Evolutionary conservation across 2,329 filamentous ascomycete genomes (phyloP).

Genomic region (Colletotrichum shisoi): DNA sequence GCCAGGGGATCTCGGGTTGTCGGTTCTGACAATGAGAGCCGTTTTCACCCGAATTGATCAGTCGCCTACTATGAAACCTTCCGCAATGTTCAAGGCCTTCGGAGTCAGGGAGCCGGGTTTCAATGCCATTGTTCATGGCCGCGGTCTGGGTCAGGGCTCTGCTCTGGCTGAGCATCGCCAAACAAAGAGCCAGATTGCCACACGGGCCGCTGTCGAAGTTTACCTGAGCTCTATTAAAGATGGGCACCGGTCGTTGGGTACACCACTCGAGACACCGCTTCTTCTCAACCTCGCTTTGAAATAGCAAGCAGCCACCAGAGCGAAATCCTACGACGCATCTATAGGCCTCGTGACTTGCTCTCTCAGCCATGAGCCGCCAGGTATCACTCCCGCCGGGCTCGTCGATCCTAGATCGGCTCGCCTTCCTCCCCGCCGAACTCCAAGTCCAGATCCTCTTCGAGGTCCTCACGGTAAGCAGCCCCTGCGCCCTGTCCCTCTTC

Average conservation of each 20-base stretch:
- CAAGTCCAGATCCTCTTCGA: constrained; percentile 26
- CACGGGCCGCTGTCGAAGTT: background rate
- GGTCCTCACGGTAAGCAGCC: constrained; percentile 10
- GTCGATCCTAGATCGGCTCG: constrained; percentile 17
- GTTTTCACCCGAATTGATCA: background rate
- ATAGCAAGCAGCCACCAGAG: background rate
- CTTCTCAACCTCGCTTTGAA: too few relatives aligned
- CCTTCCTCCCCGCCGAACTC: constrained; percentile 27
- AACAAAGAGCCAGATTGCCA: constrained; percentile 15
- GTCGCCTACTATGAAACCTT: background rate
- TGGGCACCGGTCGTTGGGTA: too few relatives aligned
- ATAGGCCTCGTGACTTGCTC: too few relatives aligned
- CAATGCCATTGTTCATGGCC: constrained; percentile 17
- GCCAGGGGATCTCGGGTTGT: background rate
- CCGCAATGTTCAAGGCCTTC: background rate
- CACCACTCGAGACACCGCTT: background rate
- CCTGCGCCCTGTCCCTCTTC: constrained; percentile 33
- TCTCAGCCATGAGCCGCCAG: background rate
- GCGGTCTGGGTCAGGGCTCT: background rate
- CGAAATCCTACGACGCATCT: background rate
- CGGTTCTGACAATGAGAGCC: background rate
- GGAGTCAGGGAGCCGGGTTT: background rate
- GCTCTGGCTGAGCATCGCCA: background rate
- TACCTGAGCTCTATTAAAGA: background rate
- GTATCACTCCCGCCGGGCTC: background rate